Percentiles rank a stretch among this genome's conserved stretches.
Conservation (phyloP, 495 filamentous ascomycete species). For the Xylaria acuta region DNA sequence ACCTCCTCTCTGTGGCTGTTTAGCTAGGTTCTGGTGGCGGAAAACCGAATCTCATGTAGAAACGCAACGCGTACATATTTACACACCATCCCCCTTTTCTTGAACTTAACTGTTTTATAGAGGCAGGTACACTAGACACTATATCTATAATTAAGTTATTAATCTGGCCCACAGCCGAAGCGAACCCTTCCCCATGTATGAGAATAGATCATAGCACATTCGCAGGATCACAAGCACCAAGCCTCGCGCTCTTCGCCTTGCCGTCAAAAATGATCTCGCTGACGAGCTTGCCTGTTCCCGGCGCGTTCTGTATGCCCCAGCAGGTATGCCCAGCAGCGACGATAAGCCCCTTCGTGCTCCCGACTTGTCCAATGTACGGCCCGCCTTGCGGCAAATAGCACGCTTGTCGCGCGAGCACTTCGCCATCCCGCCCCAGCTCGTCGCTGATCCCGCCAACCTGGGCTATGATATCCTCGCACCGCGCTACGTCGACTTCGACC, state of each 20-base stretch:
- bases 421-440: constrained; percentile 68
- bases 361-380: constrained; percentile 75
- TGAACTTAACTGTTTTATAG: too few relatives aligned
- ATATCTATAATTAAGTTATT: background rate
- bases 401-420: constrained; percentile 75
- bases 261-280: constrained; percentile 81
- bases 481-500: constrained; percentile 72
- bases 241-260: constrained; percentile 68
- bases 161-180: background rate
- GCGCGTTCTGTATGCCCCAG: constrained; percentile 91
- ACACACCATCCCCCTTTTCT: too few relatives aligned
- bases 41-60: too few relatives aligned
- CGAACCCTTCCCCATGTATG: constrained; percentile 25
- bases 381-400: constrained; percentile 81
- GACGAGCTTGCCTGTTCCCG: constrained; percentile 82
- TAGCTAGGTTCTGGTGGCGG: too few relatives aligned
- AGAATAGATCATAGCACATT: constrained; percentile 30
- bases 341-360: constrained; percentile 68
- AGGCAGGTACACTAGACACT: too few relatives aligned
- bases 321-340: constrained; percentile 86
- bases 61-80: too few relatives aligned
- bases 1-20: too few relatives aligned
- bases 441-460: constrained; percentile 74
- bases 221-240: constrained; percentile 37
- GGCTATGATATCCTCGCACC: constrained; percentile 81